Conservation (phyloP, 2,329 filamentous ascomycete genomes). For the Exophiala dermatitidis region DNA sequence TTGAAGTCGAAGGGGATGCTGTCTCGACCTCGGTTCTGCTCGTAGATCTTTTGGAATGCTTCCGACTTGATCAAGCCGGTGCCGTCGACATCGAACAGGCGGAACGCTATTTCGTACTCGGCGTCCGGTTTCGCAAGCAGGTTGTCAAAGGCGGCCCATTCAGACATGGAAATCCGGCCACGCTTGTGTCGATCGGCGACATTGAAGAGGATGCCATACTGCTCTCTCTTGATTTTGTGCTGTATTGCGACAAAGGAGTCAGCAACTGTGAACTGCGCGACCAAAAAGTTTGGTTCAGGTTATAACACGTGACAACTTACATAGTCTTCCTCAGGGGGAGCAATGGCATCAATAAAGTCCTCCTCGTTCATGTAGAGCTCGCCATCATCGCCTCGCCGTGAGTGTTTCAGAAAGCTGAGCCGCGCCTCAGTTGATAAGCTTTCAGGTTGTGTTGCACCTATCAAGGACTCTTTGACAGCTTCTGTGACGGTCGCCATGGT, state of each 20-base stretch:
- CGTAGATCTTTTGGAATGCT: conserved; percentile 75
- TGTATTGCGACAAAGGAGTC: conserved; percentile 35
- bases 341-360: conserved; percentile 87
- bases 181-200: conserved; percentile 74
- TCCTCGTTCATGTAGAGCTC: conserved; percentile 74
- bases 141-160: conserved; percentile 93
- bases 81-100: conserved; percentile 82
- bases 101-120: conserved; percentile 98
- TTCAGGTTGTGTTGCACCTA: conserved; percentile 54
- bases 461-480: conserved; percentile 70
- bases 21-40: conserved; percentile 76
- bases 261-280: too few species aligned
- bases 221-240: conserved; percentile 97
- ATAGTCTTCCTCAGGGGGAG: conserved; percentile 80
- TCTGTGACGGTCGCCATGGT: conserved; percentile 52
- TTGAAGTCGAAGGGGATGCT: conserved; percentile 95
- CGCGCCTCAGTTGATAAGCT: conserved; percentile 68
- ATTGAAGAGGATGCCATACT: conserved; percentile 87
- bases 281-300: neutral
- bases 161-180: conserved; percentile 68
- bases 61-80: conserved; percentile 84
- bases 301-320: conserved; percentile 48
- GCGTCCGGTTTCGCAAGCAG: conserved; percentile 88
- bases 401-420: conserved; percentile 67
- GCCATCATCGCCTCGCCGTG: conserved; percentile 66